These are phyloP conservation scores for Trichoderma arundinaceum DNA, from an alignment of 2,329 filamentous ascomycete genomes.

Conservation along the genomic window DNA sequence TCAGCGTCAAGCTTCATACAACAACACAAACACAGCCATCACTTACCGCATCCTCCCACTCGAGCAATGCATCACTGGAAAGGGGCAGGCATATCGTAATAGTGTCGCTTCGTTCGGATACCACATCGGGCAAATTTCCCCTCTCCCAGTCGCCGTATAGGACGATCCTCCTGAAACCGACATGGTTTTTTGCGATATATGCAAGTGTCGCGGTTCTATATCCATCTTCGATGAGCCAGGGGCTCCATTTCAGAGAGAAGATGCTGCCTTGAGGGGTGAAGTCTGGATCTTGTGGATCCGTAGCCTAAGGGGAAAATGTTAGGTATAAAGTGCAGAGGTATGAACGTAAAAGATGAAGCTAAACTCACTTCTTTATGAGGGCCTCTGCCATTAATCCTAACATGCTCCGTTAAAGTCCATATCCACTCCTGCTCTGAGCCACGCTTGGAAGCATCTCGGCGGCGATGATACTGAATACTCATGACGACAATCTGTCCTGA, in stretches of 20 bases:
- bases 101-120: conserved; percentile 50
- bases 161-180: conserved; percentile 60
- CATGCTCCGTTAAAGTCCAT: conserved; percentile 59
- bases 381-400: conserved; percentile 54
- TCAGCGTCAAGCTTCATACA: conserved; percentile 28
- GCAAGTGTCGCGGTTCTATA: conserved; percentile 53
- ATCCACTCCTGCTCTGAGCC: conserved; percentile 40
- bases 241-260: conserved; percentile 60
- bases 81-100: conserved; percentile 58
- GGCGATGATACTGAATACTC: conserved; percentile 50
- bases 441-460: conserved; percentile 34
- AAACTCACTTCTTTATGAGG: conserved; percentile 47
- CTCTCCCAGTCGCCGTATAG: conserved; percentile 46
- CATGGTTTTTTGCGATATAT: conserved; percentile 57
- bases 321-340: background rate
- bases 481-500: conserved; percentile 57
- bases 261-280: conserved; percentile 55
- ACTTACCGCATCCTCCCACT: conserved; percentile 59
- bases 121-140: conserved; percentile 46
- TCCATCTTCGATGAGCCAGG: conserved; percentile 51
- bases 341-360: background rate
- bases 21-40: background rate
- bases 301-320: conserved; percentile 34
- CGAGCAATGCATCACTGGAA: conserved; percentile 58
- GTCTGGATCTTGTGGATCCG: conserved; percentile 52